Conservation (phyloP, 257 asterid species). For the Lantana camara region DNA sequence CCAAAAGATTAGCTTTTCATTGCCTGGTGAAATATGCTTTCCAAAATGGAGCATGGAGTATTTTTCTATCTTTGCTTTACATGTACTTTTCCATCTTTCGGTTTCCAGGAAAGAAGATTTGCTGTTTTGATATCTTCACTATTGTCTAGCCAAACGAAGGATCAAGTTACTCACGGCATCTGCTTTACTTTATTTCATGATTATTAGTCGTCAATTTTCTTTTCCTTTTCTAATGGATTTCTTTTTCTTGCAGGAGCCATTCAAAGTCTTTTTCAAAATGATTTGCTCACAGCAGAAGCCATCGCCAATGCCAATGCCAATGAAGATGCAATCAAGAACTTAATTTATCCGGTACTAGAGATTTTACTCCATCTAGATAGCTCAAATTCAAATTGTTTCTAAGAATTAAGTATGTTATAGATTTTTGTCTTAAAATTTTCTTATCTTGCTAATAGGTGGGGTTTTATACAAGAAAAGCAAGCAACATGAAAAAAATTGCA, state of each 20-base stretch:
- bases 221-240: neutral
- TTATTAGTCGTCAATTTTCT: constrained; percentile 8
- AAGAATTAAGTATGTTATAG: neutral
- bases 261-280: constrained; percentile 78
- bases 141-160: constrained; percentile 96
- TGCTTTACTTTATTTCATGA: constrained; percentile 19
- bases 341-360: constrained; percentile 75
- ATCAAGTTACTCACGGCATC: constrained; percentile 91
- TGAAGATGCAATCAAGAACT: constrained; percentile 68
- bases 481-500: constrained; percentile 87
- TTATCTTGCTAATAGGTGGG: constrained; percentile 64
- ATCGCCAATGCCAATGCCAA: constrained; percentile 62
- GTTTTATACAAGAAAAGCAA: constrained; percentile 90
- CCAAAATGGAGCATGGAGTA: neutral
- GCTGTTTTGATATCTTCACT: constrained; percentile 89
- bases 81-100: neutral
- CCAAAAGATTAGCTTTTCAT: neutral
- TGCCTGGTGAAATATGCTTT: neutral
- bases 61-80: neutral
- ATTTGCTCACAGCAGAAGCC: constrained; percentile 78
- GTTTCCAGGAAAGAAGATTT: constrained; percentile 85
- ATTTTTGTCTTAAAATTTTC: constrained; percentile 1
- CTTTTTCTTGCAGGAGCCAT: constrained; percentile 72
- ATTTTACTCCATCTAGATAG: neutral
- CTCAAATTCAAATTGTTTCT: constrained; percentile 16